Percentiles rank a stretch among this genome's conserved stretches.
These are phyloP conservation scores for Sphaceloma murrayae DNA, from an alignment of 2,329 filamentous ascomycete species.

Conservation along the genomic window DNA sequence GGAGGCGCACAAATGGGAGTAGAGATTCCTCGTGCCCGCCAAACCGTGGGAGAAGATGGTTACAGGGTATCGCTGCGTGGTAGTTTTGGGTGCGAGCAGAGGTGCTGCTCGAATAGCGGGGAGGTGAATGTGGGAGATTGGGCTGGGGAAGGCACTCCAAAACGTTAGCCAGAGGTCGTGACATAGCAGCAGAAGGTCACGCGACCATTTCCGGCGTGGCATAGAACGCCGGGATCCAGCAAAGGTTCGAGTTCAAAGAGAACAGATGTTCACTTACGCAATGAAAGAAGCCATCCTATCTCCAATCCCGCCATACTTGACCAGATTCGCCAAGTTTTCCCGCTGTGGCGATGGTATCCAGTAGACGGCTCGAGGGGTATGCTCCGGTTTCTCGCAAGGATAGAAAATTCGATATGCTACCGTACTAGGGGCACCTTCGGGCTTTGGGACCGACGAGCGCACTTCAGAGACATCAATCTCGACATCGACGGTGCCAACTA, in stretches of 20 bases:
- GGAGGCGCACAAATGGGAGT: slow-evolving; percentile 72
- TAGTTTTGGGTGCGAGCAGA: slow-evolving; percentile 42
- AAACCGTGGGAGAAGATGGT: slow-evolving; percentile 81
- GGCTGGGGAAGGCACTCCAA: slow-evolving; percentile 47
- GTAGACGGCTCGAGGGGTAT: slow-evolving; percentile 42
- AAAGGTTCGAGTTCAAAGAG: too few relatives aligned
- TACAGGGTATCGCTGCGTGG: slow-evolving; percentile 59
- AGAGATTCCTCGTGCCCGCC: slow-evolving; percentile 70
- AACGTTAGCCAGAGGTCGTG: too few relatives aligned
- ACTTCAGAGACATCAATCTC: slow-evolving; percentile 59
- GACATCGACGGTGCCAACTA: slow-evolving; percentile 68
- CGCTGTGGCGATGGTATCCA: slow-evolving; percentile 74
- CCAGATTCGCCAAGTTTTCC: slow-evolving; percentile 64
- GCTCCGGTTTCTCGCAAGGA: slow-evolving; percentile 43
- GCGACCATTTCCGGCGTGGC: too few relatives aligned
- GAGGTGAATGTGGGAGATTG: slow-evolving; percentile 60
- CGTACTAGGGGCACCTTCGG: slow-evolving; percentile 53
- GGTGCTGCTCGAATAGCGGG: slow-evolving; percentile 63
- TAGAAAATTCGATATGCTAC: slow-evolving; percentile 78
- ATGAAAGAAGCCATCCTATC: slow-evolving; percentile 37
- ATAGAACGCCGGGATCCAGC: too few relatives aligned
- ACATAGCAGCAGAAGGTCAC: too few relatives aligned
- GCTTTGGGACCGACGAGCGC: slow-evolving; percentile 44
- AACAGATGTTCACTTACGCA: slow-evolving; percentile 27
- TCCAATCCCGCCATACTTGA: slow-evolving; percentile 61